Evolutionary conservation across 2,329 filamentous ascomycete genomes (phyloP).

Genomic region (Aspergillus candidus): DNA sequence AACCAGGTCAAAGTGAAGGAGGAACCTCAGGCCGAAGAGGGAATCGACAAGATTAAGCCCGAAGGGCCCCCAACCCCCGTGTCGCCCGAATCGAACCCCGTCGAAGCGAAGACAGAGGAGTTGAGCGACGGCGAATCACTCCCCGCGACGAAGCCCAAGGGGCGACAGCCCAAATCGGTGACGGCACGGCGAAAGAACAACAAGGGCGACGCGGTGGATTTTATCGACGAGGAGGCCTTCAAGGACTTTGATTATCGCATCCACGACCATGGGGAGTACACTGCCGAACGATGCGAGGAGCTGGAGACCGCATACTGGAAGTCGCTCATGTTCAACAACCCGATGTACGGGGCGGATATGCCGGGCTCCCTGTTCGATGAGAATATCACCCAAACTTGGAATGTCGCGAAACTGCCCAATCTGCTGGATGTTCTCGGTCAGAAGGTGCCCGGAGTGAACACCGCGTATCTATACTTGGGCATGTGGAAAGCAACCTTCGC

Average conservation of each 20-base stretch:
- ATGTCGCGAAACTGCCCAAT: conserved; percentile 90
- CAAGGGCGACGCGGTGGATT: conserved; percentile 67
- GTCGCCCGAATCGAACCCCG: conserved; percentile 48
- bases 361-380: conserved; percentile 93
- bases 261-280: conserved; percentile 77
- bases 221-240: conserved; percentile 84
- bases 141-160: conserved; percentile 41
- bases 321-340: conserved; percentile 87
- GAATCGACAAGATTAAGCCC: conserved; percentile 32
- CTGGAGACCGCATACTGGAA: conserved; percentile 96
- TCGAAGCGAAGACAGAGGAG: conserved; percentile 52
- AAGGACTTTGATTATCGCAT: conserved; percentile 86
- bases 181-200: conserved; percentile 85
- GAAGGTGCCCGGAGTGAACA: conserved; percentile 96
- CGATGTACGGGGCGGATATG: conserved; percentile 94
- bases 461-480: conserved; percentile 91
- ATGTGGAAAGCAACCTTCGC: conserved; percentile 99
- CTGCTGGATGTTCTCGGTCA: conserved; percentile 88
- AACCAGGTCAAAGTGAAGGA: conserved; percentile 37
- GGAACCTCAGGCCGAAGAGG: conserved; percentile 31
- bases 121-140: conserved; percentile 40
- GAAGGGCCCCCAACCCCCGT: conserved; percentile 50
- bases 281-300: conserved; percentile 85
- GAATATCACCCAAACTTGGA: conserved; percentile 69
- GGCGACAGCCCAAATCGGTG: conserved; percentile 62